Evolutionary conservation across 202 grass and related monocot genomes (phyloP), one percentile per base, ranked within the genome.

Genomic region (Setaria viridis): DNA sequence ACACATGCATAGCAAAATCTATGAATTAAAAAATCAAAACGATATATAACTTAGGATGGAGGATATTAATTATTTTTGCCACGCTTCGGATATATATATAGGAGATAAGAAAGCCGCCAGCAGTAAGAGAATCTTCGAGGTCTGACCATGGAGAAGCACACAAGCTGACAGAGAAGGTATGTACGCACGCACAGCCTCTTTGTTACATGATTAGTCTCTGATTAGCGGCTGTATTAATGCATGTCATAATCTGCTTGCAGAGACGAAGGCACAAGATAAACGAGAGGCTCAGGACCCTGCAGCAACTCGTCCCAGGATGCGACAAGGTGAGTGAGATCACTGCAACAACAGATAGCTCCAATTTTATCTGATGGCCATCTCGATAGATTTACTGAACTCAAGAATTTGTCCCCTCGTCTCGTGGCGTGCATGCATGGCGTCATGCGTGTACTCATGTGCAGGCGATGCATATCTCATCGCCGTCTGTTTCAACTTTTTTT

Each of bases 191-290:
- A 13, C 68, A 14, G 30, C 21, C 12, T 14, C 20, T 29, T 72
- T 7, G 9, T 72, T 37, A n/a, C 64, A 69, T 41, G 16, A 19
- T 11, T 55, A 19, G 0, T 57, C 8, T 13, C 14, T 13, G 14
- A 33, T 33, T 43, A 70, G 19, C 14, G n/a, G 8, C 9, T 25
- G 35, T 16, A 29, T 3, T 2, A 34, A 79, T n/a, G 13, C 11
- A 79, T n/a, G 13, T 13, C 15, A 32, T 65, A 5, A 10, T 68
- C n/a, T 17, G 47, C 6, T 68, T 48, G 34, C 73, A 84, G 87
- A 84, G 67, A 67, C 81, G 87, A 55, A 76, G 78, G 19, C 12
- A n/a, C 13, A 77, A 62, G 85, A 57, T 87, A 41, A 87, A 51
- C 7, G 79, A 87, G 53, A 70, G 6, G 63, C 0, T 87, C 6